A percentile compares a stretch with the other conserved stretches of the same genome.
phyloP scores from a whole-genome alignment of 2,329 filamentous ascomycete species.

The Fusarium sp. region DNA sequence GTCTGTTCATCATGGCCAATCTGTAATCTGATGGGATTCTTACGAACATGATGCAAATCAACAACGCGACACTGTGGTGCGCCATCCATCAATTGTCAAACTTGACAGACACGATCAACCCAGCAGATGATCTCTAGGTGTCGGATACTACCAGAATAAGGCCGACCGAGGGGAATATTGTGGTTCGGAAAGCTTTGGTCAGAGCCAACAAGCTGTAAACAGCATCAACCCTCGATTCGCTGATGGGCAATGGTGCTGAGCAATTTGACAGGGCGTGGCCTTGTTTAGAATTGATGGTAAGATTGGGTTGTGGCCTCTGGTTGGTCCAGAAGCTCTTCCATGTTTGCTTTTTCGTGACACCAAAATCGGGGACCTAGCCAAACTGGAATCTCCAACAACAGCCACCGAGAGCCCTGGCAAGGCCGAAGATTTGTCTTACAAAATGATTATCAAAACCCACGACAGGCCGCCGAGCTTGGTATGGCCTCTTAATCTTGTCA shows the following conservation, averaged over 20 bases:
- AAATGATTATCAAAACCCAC: slow-evolving; percentile 13
- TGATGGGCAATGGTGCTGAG: slow-evolving; percentile 31
- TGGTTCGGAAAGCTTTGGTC: slow-evolving; percentile 12
- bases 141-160: slow-evolving; percentile 34
- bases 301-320: slow-evolving; percentile 30
- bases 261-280: slow-evolving; percentile 41
- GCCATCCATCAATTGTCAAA: slow-evolving; percentile 2
- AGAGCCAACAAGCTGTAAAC: slow-evolving; percentile 13
- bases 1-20: slow-evolving; percentile 19
- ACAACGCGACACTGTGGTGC: neutral
- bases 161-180: slow-evolving; percentile 15
- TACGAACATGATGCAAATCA: slow-evolving; percentile 13
- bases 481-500: no score
- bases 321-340: slow-evolving; percentile 35
- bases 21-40: slow-evolving; percentile 18
- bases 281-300: slow-evolving; percentile 29
- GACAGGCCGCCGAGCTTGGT: slow-evolving; percentile 8
- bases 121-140: neutral
- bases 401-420: slow-evolving; percentile 34
- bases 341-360: slow-evolving; percentile 48
- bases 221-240: slow-evolving; percentile 24
- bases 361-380: slow-evolving; percentile 29
- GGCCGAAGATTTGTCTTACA: slow-evolving; percentile 24
- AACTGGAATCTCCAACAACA: slow-evolving; percentile 41
- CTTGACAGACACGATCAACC: neutral